Percentiles rank a stretch among this genome's conserved stretches.
Evolutionary conservation across 2,329 filamentous ascomycete genomes (phyloP).

Genomic region (Fusarium xylarioides): DNA sequence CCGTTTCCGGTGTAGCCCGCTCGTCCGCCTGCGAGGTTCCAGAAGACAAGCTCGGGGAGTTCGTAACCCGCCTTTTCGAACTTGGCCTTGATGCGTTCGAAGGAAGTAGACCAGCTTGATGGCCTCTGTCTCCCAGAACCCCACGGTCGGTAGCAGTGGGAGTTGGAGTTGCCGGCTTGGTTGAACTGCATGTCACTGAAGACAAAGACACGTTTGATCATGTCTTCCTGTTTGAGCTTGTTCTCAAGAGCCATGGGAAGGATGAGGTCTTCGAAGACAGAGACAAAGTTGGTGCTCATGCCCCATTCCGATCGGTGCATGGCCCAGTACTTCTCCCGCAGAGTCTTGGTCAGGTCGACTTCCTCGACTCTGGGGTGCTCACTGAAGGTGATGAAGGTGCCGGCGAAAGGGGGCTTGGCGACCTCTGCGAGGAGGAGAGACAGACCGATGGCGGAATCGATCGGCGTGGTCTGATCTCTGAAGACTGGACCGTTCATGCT

Average conservation of each 20-base stretch:
- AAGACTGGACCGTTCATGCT: slow-evolving; percentile 57
- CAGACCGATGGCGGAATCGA: slow-evolving; percentile 65
- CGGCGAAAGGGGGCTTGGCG: slow-evolving; percentile 61
- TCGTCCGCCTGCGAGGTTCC: slow-evolving; percentile 62
- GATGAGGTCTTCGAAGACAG: slow-evolving; percentile 63
- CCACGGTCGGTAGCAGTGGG: background rate
- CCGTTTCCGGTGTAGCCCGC: slow-evolving; percentile 36
- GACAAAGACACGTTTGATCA: slow-evolving; percentile 69
- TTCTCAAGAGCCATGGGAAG: slow-evolving; percentile 62
- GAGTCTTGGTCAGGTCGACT: slow-evolving; percentile 49
- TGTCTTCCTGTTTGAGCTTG: slow-evolving; percentile 62
- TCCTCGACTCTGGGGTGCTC: slow-evolving; percentile 50
- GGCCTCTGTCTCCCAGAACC: background rate
- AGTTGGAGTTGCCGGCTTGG: slow-evolving; percentile 32
- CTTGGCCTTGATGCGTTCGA: slow-evolving; percentile 57
- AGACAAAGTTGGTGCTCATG: slow-evolving; percentile 60
- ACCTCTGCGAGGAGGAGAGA: slow-evolving; percentile 65
- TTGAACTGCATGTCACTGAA: slow-evolving; percentile 72
- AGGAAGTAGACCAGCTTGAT: slow-evolving; percentile 53
- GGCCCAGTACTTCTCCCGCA: slow-evolving; percentile 53
- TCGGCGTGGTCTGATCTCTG: slow-evolving; percentile 56
- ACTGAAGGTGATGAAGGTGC: slow-evolving; percentile 65
- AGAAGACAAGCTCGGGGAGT: slow-evolving; percentile 68
- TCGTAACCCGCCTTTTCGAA: slow-evolving; percentile 63
- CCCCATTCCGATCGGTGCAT: slow-evolving; percentile 50